phyloP scores from a whole-genome alignment of 805 yeast species.

The Nakazawaea laoshanensis region DNA sequence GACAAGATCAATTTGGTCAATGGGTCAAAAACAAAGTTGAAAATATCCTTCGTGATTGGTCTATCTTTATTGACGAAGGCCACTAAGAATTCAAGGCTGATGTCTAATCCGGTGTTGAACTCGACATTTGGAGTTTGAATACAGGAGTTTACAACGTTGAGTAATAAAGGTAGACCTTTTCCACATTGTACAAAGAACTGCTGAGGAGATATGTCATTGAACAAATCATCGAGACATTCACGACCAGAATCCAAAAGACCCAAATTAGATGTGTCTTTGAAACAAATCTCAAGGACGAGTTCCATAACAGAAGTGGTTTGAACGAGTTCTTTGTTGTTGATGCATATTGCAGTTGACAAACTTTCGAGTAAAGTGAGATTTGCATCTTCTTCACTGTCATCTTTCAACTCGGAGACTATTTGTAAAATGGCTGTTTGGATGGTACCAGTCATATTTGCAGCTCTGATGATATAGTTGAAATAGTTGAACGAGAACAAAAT shows the following conservation, averaged over 20 bases:
- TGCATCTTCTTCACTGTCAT: slow-evolving; percentile 73
- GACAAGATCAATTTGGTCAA: slow-evolving; percentile 29
- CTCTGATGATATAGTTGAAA: slow-evolving; percentile 22
- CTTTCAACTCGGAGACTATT: slow-evolving; percentile 36
- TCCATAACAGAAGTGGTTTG: slow-evolving; percentile 30
- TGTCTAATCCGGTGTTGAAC: slow-evolving; percentile 51
- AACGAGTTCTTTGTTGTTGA: slow-evolving; percentile 28
- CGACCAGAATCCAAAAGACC: slow-evolving; percentile 59
- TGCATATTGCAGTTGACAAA: slow-evolving; percentile 45
- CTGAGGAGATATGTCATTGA: slow-evolving; percentile 34
- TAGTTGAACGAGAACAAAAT: slow-evolving; percentile 45
- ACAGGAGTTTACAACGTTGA: slow-evolving; percentile 25
- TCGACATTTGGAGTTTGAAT: slow-evolving; percentile 25
- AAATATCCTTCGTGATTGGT: slow-evolving; percentile 29
- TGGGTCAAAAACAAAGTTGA: slow-evolving; percentile 33
- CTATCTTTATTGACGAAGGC: slow-evolving; percentile 29
- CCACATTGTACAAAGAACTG: slow-evolving; percentile 41
- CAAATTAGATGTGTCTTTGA: slow-evolving; percentile 67
- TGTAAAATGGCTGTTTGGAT: slow-evolving; percentile 21
- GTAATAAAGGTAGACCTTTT: slow-evolving; percentile 41
- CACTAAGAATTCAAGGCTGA: slow-evolving; percentile 50
- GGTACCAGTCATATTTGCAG: slow-evolving; percentile 15
- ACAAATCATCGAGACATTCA: slow-evolving; percentile 57
- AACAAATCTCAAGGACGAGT: slow-evolving; percentile 55
- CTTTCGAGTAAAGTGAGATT: slow-evolving; percentile 67